Conservation (phyloP, 345 rosid genomes). For the Murraya koenigii region DNA sequence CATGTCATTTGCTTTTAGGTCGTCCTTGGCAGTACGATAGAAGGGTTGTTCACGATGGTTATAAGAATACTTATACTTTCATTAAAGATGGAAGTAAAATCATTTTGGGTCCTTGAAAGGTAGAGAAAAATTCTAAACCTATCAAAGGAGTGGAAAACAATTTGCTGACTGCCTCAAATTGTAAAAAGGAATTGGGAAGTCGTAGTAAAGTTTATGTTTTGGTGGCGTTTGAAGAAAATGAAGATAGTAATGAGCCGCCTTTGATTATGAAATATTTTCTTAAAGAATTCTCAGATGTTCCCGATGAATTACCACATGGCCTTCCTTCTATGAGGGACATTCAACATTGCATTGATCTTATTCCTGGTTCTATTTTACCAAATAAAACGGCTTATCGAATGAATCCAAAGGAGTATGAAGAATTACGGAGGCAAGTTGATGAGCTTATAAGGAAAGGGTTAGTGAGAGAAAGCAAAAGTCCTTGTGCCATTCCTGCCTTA, state of each 20-base stretch:
- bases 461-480: not conserved
- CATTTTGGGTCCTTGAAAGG: too few relatives aligned
- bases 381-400: not conserved
- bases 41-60: too few relatives aligned
- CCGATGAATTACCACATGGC: not conserved
- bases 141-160: too few relatives aligned
- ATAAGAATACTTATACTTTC: too few relatives aligned
- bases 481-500: not conserved
- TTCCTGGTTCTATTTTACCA: not conserved
- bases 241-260: not conserved
- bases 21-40: too few relatives aligned
- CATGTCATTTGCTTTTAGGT: too few relatives aligned
- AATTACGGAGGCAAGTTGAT: not conserved
- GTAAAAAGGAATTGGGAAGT: too few relatives aligned
- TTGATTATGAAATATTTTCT: not conserved
- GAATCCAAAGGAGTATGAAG: not conserved
- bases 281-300: not conserved
- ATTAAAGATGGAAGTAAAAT: too few relatives aligned
- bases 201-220: not conserved
- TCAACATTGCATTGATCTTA: not conserved
- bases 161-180: too few relatives aligned
- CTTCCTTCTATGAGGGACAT: not conserved
- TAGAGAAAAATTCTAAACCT: too few relatives aligned
- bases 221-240: not conserved
- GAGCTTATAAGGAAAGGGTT: not conserved